Base-by-base conservation (phyloP, 805 yeast genomes). In the Yamadazyma sp. region DNA sequence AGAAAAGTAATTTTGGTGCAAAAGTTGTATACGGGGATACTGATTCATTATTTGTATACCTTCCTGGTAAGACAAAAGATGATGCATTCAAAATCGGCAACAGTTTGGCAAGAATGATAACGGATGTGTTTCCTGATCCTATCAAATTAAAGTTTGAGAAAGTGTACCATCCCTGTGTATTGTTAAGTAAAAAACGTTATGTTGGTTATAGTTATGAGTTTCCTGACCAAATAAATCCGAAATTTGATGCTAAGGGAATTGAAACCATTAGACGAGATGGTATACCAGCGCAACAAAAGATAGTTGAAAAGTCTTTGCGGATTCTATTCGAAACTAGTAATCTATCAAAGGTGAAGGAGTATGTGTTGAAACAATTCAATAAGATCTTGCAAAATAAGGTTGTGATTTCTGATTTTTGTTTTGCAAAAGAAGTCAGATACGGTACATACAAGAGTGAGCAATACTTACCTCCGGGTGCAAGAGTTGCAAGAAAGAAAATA, bases 21-120 rank as follows among this genome's bases (percentile, higher is more conserved):
- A 80, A 84, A 49, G 96, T 93, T 0, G 96, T 91, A 0, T 93
- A 93, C 55, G 98, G 98, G 4, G 98, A 93, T 55, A 93, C 98
- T 0, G 98, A 93, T 58, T 86, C 96, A 26, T 58, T 93, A 36
- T 93, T 93, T 69, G 89, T 93, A 2, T 83, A 86, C 52, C 68
- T 93, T 4, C 97, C 97, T 0, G 96, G 96, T 0, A 78, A 78
- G 49, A 68, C 86, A 0, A 76, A 71, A 43, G 73, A 63, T 2
- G 91, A 88, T 19, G 97, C 98, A 0, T 88, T 91, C 52, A 56
- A 50, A 9, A 64, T 82, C 27, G 98, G 97, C 0, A 58, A 69
- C 20, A 80, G 76, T 27, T 80, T 93, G 50, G 86, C 96, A 0
- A 56, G 59, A 0, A 50, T 59, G 31, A 71, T 93, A 3, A 82